Percentiles rank a stretch among this genome's conserved stretches.
phyloP scores from a whole-genome alignment of 495 filamentous ascomycete species.

The Geoglossum glabrum region DNA sequence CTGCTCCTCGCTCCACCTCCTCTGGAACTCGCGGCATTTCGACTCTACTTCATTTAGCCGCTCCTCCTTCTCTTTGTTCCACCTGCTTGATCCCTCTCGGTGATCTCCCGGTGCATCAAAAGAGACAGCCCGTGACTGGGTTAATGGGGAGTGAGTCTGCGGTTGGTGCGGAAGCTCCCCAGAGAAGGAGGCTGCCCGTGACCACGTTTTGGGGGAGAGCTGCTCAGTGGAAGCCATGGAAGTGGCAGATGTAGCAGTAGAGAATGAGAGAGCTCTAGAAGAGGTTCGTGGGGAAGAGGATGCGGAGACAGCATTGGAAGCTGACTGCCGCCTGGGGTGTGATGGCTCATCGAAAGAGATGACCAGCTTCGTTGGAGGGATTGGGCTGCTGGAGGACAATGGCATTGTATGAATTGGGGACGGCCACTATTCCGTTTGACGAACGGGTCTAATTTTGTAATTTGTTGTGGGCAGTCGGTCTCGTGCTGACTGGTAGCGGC shows the following conservation, averaged over 20 bases:
- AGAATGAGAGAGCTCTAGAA: not conserved
- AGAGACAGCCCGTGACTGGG: not conserved
- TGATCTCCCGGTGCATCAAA: not conserved
- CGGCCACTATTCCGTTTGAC: not conserved
- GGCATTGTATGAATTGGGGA: not conserved
- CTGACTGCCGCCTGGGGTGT: not conserved
- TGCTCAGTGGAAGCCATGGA: not conserved
- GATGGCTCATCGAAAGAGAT: not conserved
- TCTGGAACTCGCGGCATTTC: not conserved
- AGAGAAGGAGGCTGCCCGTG: not conserved
- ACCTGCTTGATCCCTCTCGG: not conserved
- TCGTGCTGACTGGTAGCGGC: not conserved
- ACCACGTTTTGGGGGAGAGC: not conserved
- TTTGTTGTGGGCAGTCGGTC: not conserved
- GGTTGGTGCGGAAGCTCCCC: not conserved
- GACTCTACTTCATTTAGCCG: not conserved
- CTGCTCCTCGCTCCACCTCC: slow-evolving; percentile 4
- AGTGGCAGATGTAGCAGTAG: not conserved
- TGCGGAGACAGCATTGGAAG: not conserved
- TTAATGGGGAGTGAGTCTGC: not conserved
- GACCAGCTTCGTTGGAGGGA: not conserved
- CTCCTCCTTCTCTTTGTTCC: slow-evolving; percentile 5
- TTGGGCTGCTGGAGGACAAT: not conserved
- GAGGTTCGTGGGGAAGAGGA: not conserved
- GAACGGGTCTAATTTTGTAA: not conserved